Evolutionary conservation across 1,284 basidiomycete species (phyloP), one percentile per base, ranked within the genome.

Genomic region (Ceratobasidium sp.): DNA sequence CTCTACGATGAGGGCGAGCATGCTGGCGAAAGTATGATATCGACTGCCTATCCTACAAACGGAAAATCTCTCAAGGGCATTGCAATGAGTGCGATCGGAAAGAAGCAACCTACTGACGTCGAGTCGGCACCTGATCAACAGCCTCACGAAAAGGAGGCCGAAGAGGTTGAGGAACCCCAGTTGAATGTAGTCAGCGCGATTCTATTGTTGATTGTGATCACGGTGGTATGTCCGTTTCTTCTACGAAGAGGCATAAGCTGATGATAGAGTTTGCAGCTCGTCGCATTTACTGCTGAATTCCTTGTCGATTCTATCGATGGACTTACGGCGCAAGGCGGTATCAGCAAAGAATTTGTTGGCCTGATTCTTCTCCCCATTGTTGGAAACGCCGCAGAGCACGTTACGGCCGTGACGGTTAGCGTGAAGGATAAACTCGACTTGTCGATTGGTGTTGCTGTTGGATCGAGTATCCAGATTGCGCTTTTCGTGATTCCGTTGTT

Each of bases 381-480:
- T 63, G 84, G 82, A 10, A 83, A 84, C 77, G 83, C 82, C 0
- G 84, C 83, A 49, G 83, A 83, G 73, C 83, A 84, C 78, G 83
- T 85, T 46, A 84, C 83, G 13, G 84, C 84, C 26, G 84, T 85
- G 26, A 82, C 83, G 0, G 84, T 84, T 49, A 78, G 76, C 39
- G 80, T 81, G 28, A 81, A 83, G 85, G 73, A 85, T 83, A 70
- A 83, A 80, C 73, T 85, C 81, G 82, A 84, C 85, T 82, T 83
- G 39, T 68, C 81, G 61, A 85, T 87, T 82, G 85, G 85, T 13
- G 87, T 88, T 66, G 95, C 96, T 9, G 94, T 96, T 51, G 95
- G 95, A n/a, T 95, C 94, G 1, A 95, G 94, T 79, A 96, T 97
- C 80, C 96, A 98, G 92, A 95, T 95, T 78, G 93, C 95, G 0